Percentiles rank a stretch among this genome's conserved stretches.
phyloP scores from a whole-genome alignment of 345 rosid species.

The Gossypium anomalum region DNA sequence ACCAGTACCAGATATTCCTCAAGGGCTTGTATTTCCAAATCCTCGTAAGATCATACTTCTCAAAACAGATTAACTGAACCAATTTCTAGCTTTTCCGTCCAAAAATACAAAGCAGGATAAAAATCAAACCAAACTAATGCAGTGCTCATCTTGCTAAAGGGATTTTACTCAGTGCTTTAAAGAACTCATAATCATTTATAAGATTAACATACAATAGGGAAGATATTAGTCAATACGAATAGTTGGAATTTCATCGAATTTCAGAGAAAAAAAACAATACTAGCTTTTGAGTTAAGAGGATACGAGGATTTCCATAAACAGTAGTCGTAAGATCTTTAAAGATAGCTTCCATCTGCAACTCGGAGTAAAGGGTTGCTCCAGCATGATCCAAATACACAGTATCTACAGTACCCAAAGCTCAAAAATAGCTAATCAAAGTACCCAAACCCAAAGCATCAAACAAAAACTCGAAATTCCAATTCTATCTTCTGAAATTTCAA shows the following conservation, averaged over 20 bases:
- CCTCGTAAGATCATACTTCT: neutral
- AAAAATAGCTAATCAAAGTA: slow-evolving; percentile 1
- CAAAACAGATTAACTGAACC: neutral
- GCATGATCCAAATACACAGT: slow-evolving; percentile 91
- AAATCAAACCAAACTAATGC: neutral
- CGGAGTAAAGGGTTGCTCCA: slow-evolving; percentile 92
- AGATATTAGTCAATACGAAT: neutral
- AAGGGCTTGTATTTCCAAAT: neutral
- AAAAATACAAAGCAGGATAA: neutral
- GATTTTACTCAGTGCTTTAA: neutral
- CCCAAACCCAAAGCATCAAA: neutral
- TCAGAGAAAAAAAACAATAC: neutral
- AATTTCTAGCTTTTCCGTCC: neutral
- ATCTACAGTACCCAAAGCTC: slow-evolving; percentile 41
- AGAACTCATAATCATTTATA: neutral
- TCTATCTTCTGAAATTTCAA: neutral
- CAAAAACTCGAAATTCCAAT: neutral
- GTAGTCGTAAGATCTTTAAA: slow-evolving; percentile 52
- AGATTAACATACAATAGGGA: neutral
- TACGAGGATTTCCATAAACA: slow-evolving; percentile 97
- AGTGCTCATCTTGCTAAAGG: no score
- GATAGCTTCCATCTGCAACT: slow-evolving; percentile 83
- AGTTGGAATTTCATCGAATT: neutral
- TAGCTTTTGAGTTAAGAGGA: slow-evolving; percentile 34
- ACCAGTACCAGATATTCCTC: neutral